A percentile compares a stretch with the other conserved stretches of the same genome.
These are phyloP conservation scores for Aquilaria sinensis DNA, from an alignment of 345 rosid genomes.

Conservation along the genomic window DNA sequence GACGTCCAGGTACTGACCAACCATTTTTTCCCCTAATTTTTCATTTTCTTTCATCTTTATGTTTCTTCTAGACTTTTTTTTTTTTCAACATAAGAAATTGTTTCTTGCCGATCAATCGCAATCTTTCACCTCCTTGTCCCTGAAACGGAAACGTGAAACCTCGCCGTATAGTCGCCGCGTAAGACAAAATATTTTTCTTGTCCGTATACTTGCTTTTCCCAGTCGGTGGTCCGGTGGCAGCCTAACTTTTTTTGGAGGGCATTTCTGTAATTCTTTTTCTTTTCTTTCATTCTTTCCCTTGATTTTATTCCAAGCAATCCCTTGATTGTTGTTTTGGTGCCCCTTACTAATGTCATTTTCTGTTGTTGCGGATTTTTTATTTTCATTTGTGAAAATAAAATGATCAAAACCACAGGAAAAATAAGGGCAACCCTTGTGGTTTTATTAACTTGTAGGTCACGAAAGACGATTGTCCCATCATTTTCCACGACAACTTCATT, in stretches of 20 bases:
- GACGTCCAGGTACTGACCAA: constrained; percentile 75
- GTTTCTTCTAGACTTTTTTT: neutral
- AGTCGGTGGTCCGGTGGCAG: neutral
- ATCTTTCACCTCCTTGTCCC: too few species aligned
- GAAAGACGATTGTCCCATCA: constrained; percentile 82
- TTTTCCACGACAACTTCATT: constrained; percentile 87
- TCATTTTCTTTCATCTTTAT: neutral
- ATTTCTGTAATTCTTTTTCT: neutral
- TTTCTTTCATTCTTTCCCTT: neutral
- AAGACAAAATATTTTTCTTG: neutral
- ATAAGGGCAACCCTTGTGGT: too few species aligned
- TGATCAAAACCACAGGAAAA: too few species aligned
- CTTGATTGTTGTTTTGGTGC: neutral
- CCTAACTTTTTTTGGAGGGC: neutral
- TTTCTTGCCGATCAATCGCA: neutral
- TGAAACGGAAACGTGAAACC: too few species aligned
- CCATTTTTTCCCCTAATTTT: neutral
- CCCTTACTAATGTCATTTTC: constrained; percentile 4
- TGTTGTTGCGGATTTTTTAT: neutral
- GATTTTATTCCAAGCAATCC: neutral
- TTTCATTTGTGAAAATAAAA: neutral
- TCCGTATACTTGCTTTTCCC: too few species aligned
- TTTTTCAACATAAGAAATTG: neutral
- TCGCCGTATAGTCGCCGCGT: constrained; percentile 24
- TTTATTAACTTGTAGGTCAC: constrained; percentile 65